Percentiles rank a stretch among this genome's conserved stretches.
Evolutionary conservation across 768 basidiomycete species (phyloP).

Genomic region (Royoungia palumana): DNA sequence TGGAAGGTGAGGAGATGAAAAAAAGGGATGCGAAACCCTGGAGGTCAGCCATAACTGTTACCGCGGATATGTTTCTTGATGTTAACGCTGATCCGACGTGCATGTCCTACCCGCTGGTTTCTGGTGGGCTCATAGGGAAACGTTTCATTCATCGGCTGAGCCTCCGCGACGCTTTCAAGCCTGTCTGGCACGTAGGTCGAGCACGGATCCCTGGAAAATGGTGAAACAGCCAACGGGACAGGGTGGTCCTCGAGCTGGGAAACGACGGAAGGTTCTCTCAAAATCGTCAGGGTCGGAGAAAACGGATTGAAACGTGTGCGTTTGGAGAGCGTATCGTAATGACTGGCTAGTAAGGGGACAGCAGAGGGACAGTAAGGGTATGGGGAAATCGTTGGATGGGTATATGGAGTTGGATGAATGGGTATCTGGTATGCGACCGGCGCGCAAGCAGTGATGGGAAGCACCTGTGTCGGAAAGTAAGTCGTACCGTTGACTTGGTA

Average conservation of each 20-base stretch:
- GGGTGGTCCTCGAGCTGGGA: conserved; percentile 7
- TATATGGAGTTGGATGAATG: conserved; percentile 5
- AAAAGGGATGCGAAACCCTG: not conserved
- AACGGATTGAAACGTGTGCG: conserved; percentile 19
- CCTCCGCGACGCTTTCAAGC: not conserved
- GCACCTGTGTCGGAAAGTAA: conserved; percentile 19
- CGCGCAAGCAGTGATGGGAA: not conserved
- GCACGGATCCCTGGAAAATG: not conserved
- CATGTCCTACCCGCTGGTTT: conserved; percentile 35
- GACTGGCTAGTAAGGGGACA: not conserved
- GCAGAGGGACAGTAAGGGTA: conserved; percentile 11
- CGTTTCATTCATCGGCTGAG: conserved; percentile 4
- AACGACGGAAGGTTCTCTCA: conserved; percentile 12
- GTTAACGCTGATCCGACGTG: conserved; percentile 38
- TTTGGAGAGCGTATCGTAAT: not conserved
- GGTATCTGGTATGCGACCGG: conserved; percentile 7
- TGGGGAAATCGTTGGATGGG: conserved; percentile 1
- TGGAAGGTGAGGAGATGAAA: not conserved
- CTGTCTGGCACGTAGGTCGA: not conserved
- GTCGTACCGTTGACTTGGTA: conserved; percentile 30
- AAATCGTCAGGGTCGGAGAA: conserved; percentile 12
- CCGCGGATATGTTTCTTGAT: conserved; percentile 27
- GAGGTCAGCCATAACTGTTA: conserved; percentile 7
- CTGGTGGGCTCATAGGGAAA: conserved; percentile 35
- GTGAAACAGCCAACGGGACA: not conserved